Evolutionary conservation across 2,329 filamentous ascomycete genomes (phyloP).

Genomic region (Fusarium sp.): DNA sequence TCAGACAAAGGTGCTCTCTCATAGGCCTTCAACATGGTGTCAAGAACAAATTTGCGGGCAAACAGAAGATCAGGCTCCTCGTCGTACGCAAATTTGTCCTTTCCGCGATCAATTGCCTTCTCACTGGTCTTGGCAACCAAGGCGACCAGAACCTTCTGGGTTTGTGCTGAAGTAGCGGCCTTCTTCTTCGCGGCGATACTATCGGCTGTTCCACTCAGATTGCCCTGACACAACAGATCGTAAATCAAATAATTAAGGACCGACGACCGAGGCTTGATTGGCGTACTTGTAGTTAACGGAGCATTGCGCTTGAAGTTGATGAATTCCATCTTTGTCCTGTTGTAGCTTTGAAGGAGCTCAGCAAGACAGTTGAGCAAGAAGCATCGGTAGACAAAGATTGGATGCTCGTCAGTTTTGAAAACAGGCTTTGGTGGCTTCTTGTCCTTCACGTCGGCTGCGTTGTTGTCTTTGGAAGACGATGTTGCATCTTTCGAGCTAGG

Average conservation of each 20-base stretch:
- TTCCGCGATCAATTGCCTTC: constrained; percentile 66
- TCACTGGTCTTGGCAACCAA: constrained; percentile 90
- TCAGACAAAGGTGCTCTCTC: constrained; percentile 84
- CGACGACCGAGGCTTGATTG: constrained; percentile 91
- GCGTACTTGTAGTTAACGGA: constrained; percentile 83
- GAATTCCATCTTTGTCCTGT: constrained; percentile 95
- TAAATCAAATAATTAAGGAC: constrained; percentile 94
- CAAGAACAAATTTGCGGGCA: constrained; percentile 92
- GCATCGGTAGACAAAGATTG: constrained; percentile 95
- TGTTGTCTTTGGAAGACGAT: constrained; percentile 46
- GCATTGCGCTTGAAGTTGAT: constrained; percentile 98
- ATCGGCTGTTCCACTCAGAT: constrained; percentile 75
- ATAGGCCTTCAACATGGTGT: constrained; percentile 91
- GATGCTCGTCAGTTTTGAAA: constrained; percentile 93
- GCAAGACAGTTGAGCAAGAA: constrained; percentile 92
- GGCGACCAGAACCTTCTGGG: constrained; percentile 85
- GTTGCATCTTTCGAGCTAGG: constrained; percentile 39
- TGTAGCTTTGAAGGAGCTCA: constrained; percentile 91
- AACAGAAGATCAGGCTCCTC: constrained; percentile 88
- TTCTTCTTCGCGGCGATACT: constrained; percentile 85
- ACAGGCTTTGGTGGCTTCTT: constrained; percentile 75
- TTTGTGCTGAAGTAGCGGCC: constrained; percentile 83
- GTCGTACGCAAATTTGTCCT: constrained; percentile 72
- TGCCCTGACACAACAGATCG: constrained; percentile 71
- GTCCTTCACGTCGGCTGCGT: constrained; percentile 56